Base-by-base conservation (phyloP, 2,329 filamentous ascomycete species). In the Monosporascus ibericus region DNA sequence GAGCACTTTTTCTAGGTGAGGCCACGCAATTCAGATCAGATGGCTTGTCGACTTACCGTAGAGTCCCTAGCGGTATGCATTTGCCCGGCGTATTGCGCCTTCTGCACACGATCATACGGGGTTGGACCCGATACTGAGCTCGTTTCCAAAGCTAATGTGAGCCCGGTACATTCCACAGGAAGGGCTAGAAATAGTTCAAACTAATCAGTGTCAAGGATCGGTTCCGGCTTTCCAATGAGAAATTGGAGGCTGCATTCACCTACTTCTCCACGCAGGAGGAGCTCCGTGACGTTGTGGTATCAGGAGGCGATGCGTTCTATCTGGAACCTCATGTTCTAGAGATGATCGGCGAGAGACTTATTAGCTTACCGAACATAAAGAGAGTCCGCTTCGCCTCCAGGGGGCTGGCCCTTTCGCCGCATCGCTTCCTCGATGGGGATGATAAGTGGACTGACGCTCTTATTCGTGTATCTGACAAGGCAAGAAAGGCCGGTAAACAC, bases 331-430 rank as follows among this genome's bases (percentile, higher is more conserved):
- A 80, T 1, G 71, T 83, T 22, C 69, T 86, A 5, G 66, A 65
- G 6, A 63, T 70, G 49, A 81, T 86, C 51, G 82, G 81, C 11
- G 70, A 80, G 42, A 72, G 75, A 4, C 72, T 86, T 1, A 74
- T 85, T 5, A 65, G 60, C 2, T 83, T 85, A 57, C 74, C 76
- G 5, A 79, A 85, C 60, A 76, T 86, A 53, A 73, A 75, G 30
- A 76, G 82, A 3, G 75, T 86, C 61, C 79, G 82, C 3, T 78
- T 85, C 56, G 83, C 82, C 3, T 79, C 78, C 27, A 86, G 84
- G 65, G 83, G 82, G 0, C 68, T 86, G 1, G 79, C 79, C 2
- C 81, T 85, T 6, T 75, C 76, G 22, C 83, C 83, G 1, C 75
- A 71, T 37, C 75, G 82, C 4, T 73, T 84, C 24, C 60, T 83